Evolutionary conservation across 1,284 basidiomycete species (phyloP), one percentile per base, ranked within the genome.

Genomic region (Athelia psychrophila): DNA sequence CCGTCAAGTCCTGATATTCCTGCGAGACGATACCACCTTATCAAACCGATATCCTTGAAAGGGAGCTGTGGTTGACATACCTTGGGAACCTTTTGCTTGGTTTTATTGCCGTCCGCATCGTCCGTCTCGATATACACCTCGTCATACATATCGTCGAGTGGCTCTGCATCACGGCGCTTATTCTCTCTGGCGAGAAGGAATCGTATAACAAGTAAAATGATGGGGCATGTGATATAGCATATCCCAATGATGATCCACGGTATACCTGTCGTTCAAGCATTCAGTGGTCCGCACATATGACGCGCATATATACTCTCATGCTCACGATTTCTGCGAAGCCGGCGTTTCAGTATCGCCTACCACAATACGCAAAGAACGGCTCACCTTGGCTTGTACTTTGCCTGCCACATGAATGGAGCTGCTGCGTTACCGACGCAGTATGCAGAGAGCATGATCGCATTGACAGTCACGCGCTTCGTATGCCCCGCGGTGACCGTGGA

Each of bases 401-500:
- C 72, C 66, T 87, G 79, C 88, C 88, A 91, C 83, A 89, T 88
- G 64, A 88, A 84, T 19, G 88, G 86, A 10, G 86, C 80, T 2
- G 72, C 79, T 10, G 87, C 80, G 62, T 92, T 91, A 47, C 88
- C 88, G 36, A 88, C 69, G 42, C 82, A 85, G 64, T 91, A 92
- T 5, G 80, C 82, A 54, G 79, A 75, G 22, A 92, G 76, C 56
- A 91, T 75, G 59, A 91, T 81, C 9, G 86, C 88, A 62, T 91
- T 92, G 13, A 80, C 81, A 2, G 88, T 91, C 5, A 81, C 79
- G 72, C 88, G 83, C 72, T 90, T 91, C 3, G 88, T 91, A 65
- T 91, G 88, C 19, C 88, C 88, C 1, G 88, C 76, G 16, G 80
- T 83, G 51, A 87, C 74, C 24, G 79, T 78, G 16, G 79, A 77